A percentile compares a stretch with the other conserved stretches of the same genome.
These are phyloP conservation scores for Spiraea crenata DNA, from an alignment of 331 rosid species.

Conservation along the genomic window DNA sequence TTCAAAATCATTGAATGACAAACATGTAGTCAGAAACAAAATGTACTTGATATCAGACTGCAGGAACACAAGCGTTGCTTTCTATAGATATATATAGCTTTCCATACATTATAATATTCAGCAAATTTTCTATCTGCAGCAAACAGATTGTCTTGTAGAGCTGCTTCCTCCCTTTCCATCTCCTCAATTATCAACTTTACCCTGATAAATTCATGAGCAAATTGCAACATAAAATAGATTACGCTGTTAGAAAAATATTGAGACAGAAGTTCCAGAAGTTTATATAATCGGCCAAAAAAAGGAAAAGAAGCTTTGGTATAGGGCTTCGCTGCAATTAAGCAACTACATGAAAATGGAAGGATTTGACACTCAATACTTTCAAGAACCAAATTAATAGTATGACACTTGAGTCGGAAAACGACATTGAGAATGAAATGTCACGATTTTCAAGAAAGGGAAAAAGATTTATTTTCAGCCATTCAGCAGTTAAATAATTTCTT, in stretches of 20 bases:
- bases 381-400: not conserved
- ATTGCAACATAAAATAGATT: not conserved
- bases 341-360: not conserved
- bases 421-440: not conserved
- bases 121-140: slow-evolving; percentile 95
- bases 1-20: slow-evolving; percentile 15
- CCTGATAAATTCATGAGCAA: slow-evolving; percentile 42
- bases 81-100: not conserved
- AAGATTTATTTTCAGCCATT: not conserved
- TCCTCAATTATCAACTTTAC: slow-evolving; percentile 91
- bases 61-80: not conserved
- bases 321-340: too few relatives aligned
- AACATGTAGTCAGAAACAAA: slow-evolving; percentile 10
- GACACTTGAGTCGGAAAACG: not conserved
- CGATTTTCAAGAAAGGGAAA: not conserved
- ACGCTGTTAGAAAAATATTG: not conserved
- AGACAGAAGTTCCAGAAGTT: not conserved
- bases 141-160: slow-evolving; percentile 76
- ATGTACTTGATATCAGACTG: not conserved
- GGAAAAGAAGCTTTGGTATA: not conserved
- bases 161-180: slow-evolving; percentile 93
- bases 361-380: not conserved
- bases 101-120: slow-evolving; percentile 81
- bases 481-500: not conserved
- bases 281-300: too few relatives aligned